Evolutionary conservation across 2,329 filamentous ascomycete species (phyloP).

Genomic region (Dactylellina leptospora): DNA sequence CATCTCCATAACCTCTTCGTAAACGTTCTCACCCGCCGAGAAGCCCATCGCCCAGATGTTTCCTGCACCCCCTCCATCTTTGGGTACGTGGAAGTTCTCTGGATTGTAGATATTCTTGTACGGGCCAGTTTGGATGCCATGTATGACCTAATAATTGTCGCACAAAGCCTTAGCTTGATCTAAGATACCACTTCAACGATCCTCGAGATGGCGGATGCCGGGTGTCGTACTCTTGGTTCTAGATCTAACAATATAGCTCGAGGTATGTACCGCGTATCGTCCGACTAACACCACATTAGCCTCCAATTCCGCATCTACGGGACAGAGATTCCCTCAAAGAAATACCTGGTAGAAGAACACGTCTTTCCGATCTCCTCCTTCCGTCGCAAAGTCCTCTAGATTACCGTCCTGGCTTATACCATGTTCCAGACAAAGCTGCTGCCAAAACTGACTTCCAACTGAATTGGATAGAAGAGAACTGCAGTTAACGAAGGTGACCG

Average conservation of each 20-base stretch:
- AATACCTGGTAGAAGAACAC: conserved; percentile 95
- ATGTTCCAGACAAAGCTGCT: conserved; percentile 96
- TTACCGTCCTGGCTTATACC: conserved; percentile 98
- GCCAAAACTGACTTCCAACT: conserved; percentile 99
- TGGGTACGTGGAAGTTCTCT: conserved; percentile 97
- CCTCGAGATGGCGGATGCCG: no score
- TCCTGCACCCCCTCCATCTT: conserved; percentile 89
- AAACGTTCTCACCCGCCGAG: conserved; percentile 86
- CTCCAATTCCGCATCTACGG: not conserved
- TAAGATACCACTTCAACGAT: conserved; percentile 15
- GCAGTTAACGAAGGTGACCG: not conserved
- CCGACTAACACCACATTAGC: conserved; percentile 69
- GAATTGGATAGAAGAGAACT: conserved; percentile 38
- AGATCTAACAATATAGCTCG: conserved; percentile 94
- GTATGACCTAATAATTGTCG: conserved; percentile 72
- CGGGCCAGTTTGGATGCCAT: conserved; percentile 88
- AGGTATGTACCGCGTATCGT: conserved; percentile 98
- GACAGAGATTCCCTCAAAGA: conserved; percentile 13
- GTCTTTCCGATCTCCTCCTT: conserved; percentile 96
- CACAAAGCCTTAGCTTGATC: not conserved
- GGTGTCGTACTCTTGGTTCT: conserved; percentile 77
- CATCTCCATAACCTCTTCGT: conserved; percentile 95
- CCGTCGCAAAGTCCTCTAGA: conserved; percentile 95
- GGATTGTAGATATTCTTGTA: conserved; percentile 99
- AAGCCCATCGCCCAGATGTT: conserved; percentile 99